Evolutionary conservation across 2,329 filamentous ascomycete genomes (phyloP), one percentile per base, ranked within the genome.

Genomic region (Fusarium pseudonygamai): DNA sequence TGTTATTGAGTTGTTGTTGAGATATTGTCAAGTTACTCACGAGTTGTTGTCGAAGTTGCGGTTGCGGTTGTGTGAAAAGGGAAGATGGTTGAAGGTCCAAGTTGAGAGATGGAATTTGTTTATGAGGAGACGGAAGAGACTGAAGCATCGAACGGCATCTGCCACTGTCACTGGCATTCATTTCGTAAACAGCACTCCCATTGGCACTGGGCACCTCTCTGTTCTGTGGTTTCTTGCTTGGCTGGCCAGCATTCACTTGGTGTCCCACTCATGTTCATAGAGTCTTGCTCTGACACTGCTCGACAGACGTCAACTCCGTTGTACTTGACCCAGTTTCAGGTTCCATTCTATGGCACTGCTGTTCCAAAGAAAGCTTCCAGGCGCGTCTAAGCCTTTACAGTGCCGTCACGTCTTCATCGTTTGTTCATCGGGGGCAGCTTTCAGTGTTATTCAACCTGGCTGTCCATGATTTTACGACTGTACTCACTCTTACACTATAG

Each of bases 111-210:
- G 34, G 10, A n/a, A 16, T 40, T 7, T n/a, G 6, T 26, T 36
- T 52, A 52, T 36, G 24, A 7, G 9, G 4, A 40, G 8, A 10
- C 11, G 9, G 9, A 40, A 28, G 6, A 16, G 26, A 40, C 34
- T 28, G 11, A 13, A n/a, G 11, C 11, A 18, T 28, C 8, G 11
- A 20, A 52, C 7, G 0, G n/a, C 7, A 16, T 36, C 30, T 26
- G 13, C n/a, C n/a, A 36, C n/a, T 26, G 18, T 15, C 32, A 36
- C 32, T 36, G n/a, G 49, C 14, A 16, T 20, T 20, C 0, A 0
- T 15, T 12, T 26, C 2, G 0, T 13, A 1, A 36, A 8, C 9
- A 22, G 0, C 18, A 15, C 6, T 14, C 15, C 30, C 14, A 18
- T 18, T 55, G 24, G 34, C 34, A 40, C 34, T 30, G 24, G 34